Evolutionary conservation across 176 grass and related monocot genomes (phyloP).

Genomic region (Miscanthus lutarioriparius): DNA sequence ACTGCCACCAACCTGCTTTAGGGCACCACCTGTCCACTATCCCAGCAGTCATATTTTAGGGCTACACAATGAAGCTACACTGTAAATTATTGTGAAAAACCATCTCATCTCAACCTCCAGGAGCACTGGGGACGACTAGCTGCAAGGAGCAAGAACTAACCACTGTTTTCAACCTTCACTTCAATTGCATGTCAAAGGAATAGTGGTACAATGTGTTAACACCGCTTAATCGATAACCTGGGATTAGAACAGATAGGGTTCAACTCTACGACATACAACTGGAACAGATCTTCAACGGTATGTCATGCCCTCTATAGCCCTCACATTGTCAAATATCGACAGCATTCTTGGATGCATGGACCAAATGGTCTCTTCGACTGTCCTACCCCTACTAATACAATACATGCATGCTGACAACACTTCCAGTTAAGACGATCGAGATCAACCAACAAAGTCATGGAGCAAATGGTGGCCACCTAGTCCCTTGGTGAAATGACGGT

Average conservation of each 20-base stretch:
- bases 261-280: conserved; percentile 22
- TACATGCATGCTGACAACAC: neutral
- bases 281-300: conserved; percentile 32
- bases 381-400: conserved; percentile 45
- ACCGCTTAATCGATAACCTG: conserved; percentile 25
- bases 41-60: conserved; percentile 32
- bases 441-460: conserved; percentile 89
- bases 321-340: conserved; percentile 47
- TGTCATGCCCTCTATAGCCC: conserved; percentile 39
- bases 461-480: conserved; percentile 73
- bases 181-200: conserved; percentile 31
- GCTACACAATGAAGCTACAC: conserved; percentile 16
- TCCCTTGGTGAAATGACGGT: conserved; percentile 79
- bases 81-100: neutral
- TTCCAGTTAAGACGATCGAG: neutral
- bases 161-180: neutral
- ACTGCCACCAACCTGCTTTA: conserved; percentile 15
- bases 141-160: neutral
- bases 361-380: conserved; percentile 5
- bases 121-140: neutral
- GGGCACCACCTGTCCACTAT: neutral
- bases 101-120: neutral
- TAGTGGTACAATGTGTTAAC: conserved; percentile 34
- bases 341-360: conserved; percentile 27
- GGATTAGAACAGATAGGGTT: conserved; percentile 44